Evolutionary conservation across 805 yeast species (phyloP).

Genomic region (Saturnispora gosingensis): DNA sequence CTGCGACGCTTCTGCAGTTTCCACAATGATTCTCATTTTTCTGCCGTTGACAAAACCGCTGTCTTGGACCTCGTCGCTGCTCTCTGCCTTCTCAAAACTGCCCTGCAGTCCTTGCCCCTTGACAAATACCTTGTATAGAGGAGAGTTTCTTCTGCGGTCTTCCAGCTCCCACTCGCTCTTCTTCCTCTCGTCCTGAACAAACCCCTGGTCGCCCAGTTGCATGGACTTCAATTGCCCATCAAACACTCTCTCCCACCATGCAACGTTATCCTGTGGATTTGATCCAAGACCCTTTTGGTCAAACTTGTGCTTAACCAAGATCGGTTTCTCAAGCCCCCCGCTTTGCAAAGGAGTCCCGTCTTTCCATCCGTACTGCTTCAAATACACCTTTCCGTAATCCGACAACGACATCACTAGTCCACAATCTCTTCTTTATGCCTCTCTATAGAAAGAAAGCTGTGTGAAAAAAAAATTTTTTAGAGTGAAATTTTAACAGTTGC

Average conservation of each 20-base stretch:
- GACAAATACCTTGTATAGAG: constrained; percentile 79
- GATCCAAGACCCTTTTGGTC: constrained; percentile 90
- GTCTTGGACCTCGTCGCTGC: constrained; percentile 8
- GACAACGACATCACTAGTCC: background rate
- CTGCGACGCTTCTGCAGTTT: constrained; percentile 12
- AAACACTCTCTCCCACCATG: constrained; percentile 96
- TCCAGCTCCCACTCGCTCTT: constrained; percentile 6
- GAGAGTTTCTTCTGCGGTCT: constrained; percentile 33
- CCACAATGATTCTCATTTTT: background rate
- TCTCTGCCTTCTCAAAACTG: constrained; percentile 41
- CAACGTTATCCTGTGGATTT: constrained; percentile 63
- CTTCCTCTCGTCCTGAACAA: background rate
- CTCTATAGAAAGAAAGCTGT: background rate
- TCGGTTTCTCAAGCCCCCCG: constrained; percentile 80
- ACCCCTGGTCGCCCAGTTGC: constrained; percentile 29
- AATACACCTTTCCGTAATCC: constrained; percentile 30
- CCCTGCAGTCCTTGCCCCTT: constrained; percentile 81
- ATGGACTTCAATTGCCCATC: constrained; percentile 84
- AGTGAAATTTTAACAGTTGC: background rate
- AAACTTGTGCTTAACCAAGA: constrained; percentile 80
- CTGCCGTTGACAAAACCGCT: constrained; percentile 10
- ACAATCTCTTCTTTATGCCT: background rate
- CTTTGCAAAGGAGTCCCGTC: constrained; percentile 77
- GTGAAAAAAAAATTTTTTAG: background rate
- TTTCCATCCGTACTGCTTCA: constrained; percentile 79